A percentile compares a stretch with the other conserved stretches of the same genome.
Evolutionary conservation across 306 rosid genomes (phyloP).

Genomic region (Hippophae tibetana): DNA sequence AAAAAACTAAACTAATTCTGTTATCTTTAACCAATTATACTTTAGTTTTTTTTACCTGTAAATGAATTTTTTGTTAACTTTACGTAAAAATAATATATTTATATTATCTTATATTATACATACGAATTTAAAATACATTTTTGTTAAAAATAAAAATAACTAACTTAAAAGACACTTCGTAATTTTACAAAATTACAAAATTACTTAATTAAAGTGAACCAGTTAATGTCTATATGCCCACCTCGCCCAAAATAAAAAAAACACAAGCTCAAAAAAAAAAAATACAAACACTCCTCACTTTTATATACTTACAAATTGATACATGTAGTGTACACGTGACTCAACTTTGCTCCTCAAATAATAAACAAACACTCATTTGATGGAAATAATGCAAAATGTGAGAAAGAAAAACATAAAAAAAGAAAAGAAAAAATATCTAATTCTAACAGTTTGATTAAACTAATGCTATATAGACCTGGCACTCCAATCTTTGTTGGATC

Average conservation of each 20-base stretch:
- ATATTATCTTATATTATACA: too few relatives aligned
- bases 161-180: fast-evolving
- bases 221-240: too few relatives aligned
- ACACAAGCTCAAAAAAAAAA: slow-evolving; percentile 10
- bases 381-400: slow-evolving; percentile 12
- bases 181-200: too few relatives aligned
- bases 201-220: too few relatives aligned
- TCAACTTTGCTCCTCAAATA: slow-evolving; percentile 29
- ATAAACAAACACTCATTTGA: slow-evolving; percentile 63
- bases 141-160: too few relatives aligned
- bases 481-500: slow-evolving; percentile 56
- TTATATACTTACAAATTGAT: slow-evolving; percentile 64
- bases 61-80: too few relatives aligned
- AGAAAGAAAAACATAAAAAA: slow-evolving; percentile 20
- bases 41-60: too few relatives aligned
- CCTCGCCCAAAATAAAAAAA: too few relatives aligned
- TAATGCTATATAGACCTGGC: slow-evolving; percentile 54
- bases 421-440: slow-evolving; percentile 38
- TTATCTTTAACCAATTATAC: too few relatives aligned
- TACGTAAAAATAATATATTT: too few relatives aligned
- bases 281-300: slow-evolving; percentile 54
- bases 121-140: too few relatives aligned
- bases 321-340: slow-evolving; percentile 66
- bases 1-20: too few relatives aligned
- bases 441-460: slow-evolving; percentile 39